Evolutionary conservation across 2,329 filamentous ascomycete genomes (phyloP).

Genomic region (Colletotrichum nymphaeae): DNA sequence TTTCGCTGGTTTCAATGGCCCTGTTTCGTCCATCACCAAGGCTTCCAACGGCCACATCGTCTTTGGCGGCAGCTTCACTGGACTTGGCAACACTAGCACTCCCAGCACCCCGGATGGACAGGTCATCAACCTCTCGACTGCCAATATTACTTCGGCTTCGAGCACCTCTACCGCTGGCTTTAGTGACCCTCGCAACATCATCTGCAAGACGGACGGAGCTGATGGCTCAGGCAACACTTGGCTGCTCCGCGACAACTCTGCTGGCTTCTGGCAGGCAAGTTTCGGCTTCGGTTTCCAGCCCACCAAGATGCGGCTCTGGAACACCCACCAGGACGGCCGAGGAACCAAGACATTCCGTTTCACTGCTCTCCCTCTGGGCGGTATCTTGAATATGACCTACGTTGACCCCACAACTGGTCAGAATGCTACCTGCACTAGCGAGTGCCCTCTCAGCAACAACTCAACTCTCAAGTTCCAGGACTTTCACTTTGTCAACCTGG

Average conservation of each 20-base stretch:
- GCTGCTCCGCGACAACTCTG: constrained; percentile 79
- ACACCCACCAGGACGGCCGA: constrained; percentile 84
- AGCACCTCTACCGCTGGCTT: constrained; percentile 73
- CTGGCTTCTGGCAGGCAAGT: constrained; percentile 85
- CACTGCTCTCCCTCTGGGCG: constrained; percentile 84
- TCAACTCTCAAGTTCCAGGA: constrained; percentile 79
- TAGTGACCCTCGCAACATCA: constrained; percentile 80
- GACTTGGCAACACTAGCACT: constrained; percentile 82
- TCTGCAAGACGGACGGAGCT: constrained; percentile 79
- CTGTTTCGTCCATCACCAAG: constrained; percentile 86
- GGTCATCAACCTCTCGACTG: constrained; percentile 85
- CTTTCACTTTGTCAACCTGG: constrained; percentile 87
- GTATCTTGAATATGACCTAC: constrained; percentile 97
- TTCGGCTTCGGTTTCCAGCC: constrained; percentile 89
- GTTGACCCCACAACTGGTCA: constrained; percentile 78
- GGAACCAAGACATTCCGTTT: constrained; percentile 91
- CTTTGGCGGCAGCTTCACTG: constrained; percentile 91
- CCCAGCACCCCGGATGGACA: constrained; percentile 78
- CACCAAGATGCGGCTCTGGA: constrained; percentile 88
- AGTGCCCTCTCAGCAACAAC: constrained; percentile 85
- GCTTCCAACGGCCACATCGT: constrained; percentile 85
- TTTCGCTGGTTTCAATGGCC: constrained; percentile 95
- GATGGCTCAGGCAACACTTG: constrained; percentile 83
- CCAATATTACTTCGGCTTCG: constrained; percentile 75
- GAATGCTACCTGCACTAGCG: constrained; percentile 79